Percentiles rank a stretch among this genome's conserved stretches.
phyloP scores from a whole-genome alignment of 495 filamentous ascomycete species.

The Aspergillus conjunctus region DNA sequence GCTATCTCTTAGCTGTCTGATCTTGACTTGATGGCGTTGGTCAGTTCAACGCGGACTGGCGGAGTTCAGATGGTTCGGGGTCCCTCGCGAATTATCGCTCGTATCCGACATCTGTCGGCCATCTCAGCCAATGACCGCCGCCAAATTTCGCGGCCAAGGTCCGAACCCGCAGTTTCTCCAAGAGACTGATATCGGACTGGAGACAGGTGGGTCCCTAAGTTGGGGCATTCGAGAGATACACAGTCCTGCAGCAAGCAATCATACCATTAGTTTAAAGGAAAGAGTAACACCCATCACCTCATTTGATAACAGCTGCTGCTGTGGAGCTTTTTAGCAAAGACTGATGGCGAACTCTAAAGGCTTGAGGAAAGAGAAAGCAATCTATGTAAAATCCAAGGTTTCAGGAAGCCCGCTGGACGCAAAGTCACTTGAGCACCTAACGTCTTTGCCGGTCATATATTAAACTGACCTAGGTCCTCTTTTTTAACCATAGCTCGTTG shows the following conservation, averaged over 20 bases:
- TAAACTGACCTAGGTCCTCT: not conserved
- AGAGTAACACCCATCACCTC: not conserved
- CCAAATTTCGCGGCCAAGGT: not conserved
- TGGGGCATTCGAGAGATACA: not conserved
- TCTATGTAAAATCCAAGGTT: not conserved
- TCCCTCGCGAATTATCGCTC: conserved; percentile 1
- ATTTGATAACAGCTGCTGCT: not conserved
- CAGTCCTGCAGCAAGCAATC: not conserved
- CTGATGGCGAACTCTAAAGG: not conserved
- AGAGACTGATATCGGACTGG: not conserved
- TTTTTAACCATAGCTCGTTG: not conserved
- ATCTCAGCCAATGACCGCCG: conserved; percentile 4
- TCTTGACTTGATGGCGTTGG: conserved; percentile 2
- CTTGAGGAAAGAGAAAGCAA: conserved; percentile 2
- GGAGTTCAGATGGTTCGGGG: not conserved
- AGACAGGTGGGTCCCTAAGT: not conserved
- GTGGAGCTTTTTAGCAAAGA: conserved; percentile 3
- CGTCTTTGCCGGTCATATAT: not conserved
- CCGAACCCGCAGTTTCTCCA: not conserved
- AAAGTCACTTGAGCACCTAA: not conserved
- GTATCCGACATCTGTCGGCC: not conserved
- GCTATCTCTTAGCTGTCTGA: conserved; percentile 23
- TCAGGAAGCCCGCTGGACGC: not conserved
- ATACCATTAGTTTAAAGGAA: conserved; percentile 5
- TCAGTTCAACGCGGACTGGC: not conserved